Evolutionary conservation across 805 yeast species (phyloP).

Genomic region (Candida nemodendra): DNA sequence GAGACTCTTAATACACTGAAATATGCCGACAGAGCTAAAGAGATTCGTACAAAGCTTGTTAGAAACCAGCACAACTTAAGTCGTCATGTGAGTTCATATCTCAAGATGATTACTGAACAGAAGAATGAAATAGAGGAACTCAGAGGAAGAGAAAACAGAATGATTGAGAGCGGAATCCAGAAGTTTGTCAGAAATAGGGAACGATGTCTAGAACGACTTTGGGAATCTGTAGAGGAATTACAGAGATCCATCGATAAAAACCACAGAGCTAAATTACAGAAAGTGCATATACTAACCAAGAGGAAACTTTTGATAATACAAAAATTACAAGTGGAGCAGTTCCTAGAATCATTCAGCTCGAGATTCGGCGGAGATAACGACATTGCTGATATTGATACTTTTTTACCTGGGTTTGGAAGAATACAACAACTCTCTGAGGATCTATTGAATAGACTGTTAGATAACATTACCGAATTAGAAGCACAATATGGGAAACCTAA

Average conservation of each 20-base stretch:
- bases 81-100: constrained; percentile 80
- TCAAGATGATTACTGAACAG: constrained; percentile 82
- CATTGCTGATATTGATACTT: constrained; percentile 15
- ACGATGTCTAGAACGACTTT: constrained; percentile 38
- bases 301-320: constrained; percentile 35
- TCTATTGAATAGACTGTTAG: constrained; percentile 35
- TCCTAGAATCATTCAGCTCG: constrained; percentile 35
- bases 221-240: constrained; percentile 43
- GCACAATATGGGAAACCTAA: constrained; percentile 44
- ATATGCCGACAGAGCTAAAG: constrained; percentile 90
- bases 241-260: constrained; percentile 41
- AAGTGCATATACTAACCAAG: constrained; percentile 45
- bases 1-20: constrained; percentile 89
- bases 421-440: constrained; percentile 10
- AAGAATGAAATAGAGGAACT: constrained; percentile 70
- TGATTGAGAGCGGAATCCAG: constrained; percentile 39
- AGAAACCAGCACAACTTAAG: constrained; percentile 74
- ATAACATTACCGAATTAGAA: constrained; percentile 54
- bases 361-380: constrained; percentile 20
- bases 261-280: constrained; percentile 43
- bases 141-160: constrained; percentile 48
- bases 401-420: constrained; percentile 20
- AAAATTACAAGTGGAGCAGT: constrained; percentile 28
- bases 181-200: constrained; percentile 37
- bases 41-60: constrained; percentile 75